Conservation (phyloP, 192 early-diverging fungal genomes). For the Rhizophagus clarus region DNA sequence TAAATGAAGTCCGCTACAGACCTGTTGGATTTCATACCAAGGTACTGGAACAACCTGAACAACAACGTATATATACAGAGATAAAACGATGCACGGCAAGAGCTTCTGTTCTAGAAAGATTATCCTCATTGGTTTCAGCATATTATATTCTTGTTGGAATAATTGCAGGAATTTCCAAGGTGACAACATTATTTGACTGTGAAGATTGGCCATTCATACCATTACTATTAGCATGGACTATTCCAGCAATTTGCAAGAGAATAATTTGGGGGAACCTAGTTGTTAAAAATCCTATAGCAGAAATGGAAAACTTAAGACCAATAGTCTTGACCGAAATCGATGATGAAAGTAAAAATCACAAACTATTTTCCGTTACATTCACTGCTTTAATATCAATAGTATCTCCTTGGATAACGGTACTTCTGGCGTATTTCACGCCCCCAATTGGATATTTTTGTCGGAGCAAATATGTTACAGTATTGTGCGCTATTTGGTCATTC, state of each 20-base stretch:
- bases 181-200: too few relatives aligned
- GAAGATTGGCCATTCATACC: background rate
- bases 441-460: background rate
- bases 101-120: background rate
- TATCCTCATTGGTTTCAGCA: background rate
- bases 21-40: too few relatives aligned
- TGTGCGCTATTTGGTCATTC: background rate
- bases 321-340: background rate
- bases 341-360: background rate
- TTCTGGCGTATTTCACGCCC: background rate
- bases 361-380: background rate
- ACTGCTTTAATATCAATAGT: background rate
- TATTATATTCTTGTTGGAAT: slow-evolving; percentile 9
- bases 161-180: background rate
- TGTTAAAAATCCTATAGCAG: background rate
- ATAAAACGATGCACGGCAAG: background rate
- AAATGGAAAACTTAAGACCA: background rate
- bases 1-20: too few relatives aligned
- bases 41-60: too few relatives aligned
- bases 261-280: background rate
- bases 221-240: background rate
- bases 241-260: background rate
- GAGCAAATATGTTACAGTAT: background rate
- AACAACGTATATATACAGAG: too few relatives aligned
- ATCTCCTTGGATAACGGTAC: background rate